Conservation (phyloP, 192 early-diverging fungal species). For the Geranomyces michiganensis region DNA sequence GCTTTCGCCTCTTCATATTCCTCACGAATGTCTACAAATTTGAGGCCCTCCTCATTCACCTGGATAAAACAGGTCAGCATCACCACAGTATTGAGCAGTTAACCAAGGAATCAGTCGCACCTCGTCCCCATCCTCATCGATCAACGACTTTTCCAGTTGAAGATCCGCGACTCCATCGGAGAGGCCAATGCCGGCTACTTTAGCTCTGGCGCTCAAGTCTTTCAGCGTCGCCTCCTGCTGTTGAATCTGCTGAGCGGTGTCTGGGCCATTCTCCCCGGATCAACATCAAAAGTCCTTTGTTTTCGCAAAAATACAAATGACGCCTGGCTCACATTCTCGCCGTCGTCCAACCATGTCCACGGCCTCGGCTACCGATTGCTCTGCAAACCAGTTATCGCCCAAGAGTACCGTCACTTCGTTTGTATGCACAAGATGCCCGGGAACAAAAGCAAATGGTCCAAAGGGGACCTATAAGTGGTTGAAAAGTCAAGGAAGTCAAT, state of each 20-base stretch:
- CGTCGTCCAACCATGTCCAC: slow-evolving; percentile 70
- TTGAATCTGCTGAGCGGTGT: slow-evolving; percentile 56
- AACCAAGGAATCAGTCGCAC: not conserved
- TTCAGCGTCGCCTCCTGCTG: slow-evolving; percentile 22
- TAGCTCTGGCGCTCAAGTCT: slow-evolving; percentile 4
- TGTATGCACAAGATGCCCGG: slow-evolving; percentile 85
- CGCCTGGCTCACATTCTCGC: slow-evolving; percentile 58
- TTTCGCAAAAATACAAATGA: too few relatives aligned
- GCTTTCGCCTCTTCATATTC: slow-evolving; percentile 49
- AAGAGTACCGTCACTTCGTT: slow-evolving; percentile 86
- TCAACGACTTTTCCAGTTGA: slow-evolving; percentile 14
- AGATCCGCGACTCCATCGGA: not conserved
- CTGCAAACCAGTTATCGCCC: slow-evolving; percentile 94
- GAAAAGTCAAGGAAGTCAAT: slow-evolving; percentile 20
- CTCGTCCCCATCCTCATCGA: slow-evolving; percentile 47
- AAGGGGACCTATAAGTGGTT: slow-evolving; percentile 67
- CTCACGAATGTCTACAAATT: slow-evolving; percentile 77
- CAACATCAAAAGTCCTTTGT: not conserved
- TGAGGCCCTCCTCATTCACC: slow-evolving; percentile 74
- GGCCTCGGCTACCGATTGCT: slow-evolving; percentile 76
- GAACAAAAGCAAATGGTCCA: slow-evolving; percentile 86
- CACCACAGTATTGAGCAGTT: not conserved
- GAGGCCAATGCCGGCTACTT: not conserved
- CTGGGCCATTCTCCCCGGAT: slow-evolving; percentile 30
- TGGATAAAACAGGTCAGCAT: slow-evolving; percentile 16